These are phyloP conservation scores for Eutrema yunnanense DNA, from an alignment of 345 rosid genomes.

Conservation along the genomic window DNA sequence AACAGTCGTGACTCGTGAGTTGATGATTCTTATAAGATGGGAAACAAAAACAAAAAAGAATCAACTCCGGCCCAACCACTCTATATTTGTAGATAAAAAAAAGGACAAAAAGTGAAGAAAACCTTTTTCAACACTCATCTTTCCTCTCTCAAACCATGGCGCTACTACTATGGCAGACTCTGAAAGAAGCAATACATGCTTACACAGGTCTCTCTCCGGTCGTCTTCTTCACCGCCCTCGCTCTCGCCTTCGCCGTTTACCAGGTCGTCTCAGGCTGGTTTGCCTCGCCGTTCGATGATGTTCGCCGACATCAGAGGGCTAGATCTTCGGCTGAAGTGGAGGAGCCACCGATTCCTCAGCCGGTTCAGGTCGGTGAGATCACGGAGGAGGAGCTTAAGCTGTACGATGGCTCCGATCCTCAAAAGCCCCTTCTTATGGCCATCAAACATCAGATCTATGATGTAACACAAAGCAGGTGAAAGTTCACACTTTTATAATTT, in stretches of 20 bases:
- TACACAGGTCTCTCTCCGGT: slow-evolving; percentile 93
- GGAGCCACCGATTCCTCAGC: slow-evolving; percentile 71
- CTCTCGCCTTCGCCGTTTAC: slow-evolving; percentile 64
- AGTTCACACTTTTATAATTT: background rate
- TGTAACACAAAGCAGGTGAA: slow-evolving; percentile 91
- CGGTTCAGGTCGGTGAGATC: slow-evolving; percentile 91
- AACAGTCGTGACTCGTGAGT: too few relatives aligned
- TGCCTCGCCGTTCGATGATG: slow-evolving; percentile 43
- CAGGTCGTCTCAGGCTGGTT: slow-evolving; percentile 60
- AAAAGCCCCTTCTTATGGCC: slow-evolving; percentile 95
- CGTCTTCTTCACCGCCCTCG: slow-evolving; percentile 65
- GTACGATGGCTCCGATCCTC: slow-evolving; percentile 77
- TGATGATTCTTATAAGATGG: too few relatives aligned
- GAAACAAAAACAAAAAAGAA: too few relatives aligned
- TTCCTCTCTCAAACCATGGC: slow-evolving; percentile 44
- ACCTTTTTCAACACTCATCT: slow-evolving; percentile 13
- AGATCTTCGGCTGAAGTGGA: slow-evolving; percentile 45
- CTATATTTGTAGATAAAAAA: too few relatives aligned
- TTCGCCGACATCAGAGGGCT: slow-evolving; percentile 33
- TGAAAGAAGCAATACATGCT: slow-evolving; percentile 68
- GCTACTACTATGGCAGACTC: slow-evolving; percentile 78
- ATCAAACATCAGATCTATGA: slow-evolving; percentile 99
- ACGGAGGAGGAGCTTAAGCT: slow-evolving; percentile 74
- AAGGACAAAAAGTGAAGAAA: background rate
- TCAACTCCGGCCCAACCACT: too few relatives aligned